These are phyloP conservation scores for Eucalyptus tenuipes DNA, from an alignment of 345 rosid genomes.

Conservation along the genomic window DNA sequence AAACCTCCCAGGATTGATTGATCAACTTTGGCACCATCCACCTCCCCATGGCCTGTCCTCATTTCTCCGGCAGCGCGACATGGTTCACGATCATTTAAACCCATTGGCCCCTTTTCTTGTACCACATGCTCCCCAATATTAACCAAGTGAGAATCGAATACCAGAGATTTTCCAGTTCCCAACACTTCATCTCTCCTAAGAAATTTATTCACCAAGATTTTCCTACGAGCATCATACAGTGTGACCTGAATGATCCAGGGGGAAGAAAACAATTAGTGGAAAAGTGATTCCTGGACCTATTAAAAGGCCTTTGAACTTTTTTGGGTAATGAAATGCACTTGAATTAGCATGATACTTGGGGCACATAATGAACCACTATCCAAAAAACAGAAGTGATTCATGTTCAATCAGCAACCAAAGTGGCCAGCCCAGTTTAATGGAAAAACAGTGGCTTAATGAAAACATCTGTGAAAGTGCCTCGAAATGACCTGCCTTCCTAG, in stretches of 20 bases:
- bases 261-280: too few species aligned
- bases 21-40: background rate
- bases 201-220: too few species aligned
- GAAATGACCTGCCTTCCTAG: constrained; percentile 32
- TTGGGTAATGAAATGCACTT: background rate
- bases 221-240: too few species aligned
- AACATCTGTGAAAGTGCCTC: background rate
- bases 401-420: background rate
- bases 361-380: background rate
- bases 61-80: too few species aligned
- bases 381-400: background rate
- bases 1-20: constrained; percentile 10
- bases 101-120: too few species aligned
- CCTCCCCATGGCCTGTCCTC: background rate
- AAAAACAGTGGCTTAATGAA: background rate
- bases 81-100: too few species aligned
- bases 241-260: too few species aligned
- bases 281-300: background rate
- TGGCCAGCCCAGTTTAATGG: background rate
- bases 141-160: too few species aligned
- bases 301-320: background rate
- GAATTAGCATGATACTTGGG: background rate
- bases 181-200: too few species aligned
- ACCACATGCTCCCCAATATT: too few species aligned
- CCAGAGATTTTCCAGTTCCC: too few species aligned